Evolutionary conservation across 805 yeast species (phyloP).

Genomic region (Ogataea nitratoaversa): DNA sequence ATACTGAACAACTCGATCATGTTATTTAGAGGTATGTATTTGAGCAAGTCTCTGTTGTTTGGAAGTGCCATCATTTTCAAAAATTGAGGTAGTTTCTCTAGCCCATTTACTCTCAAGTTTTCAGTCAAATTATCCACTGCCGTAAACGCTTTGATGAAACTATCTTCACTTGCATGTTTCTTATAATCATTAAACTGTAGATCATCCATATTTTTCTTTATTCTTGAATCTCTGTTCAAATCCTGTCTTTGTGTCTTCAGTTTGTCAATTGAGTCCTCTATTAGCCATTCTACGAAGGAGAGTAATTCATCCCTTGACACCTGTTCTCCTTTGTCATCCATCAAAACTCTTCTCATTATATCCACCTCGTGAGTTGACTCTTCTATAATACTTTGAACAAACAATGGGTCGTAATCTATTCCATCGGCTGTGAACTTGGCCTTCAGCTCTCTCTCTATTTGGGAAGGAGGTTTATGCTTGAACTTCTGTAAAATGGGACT

Average conservation of each 20-base stretch:
- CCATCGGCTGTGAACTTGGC: constrained; percentile 22
- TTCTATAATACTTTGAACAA: constrained; percentile 25
- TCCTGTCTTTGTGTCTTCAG: constrained; percentile 11
- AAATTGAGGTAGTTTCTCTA: constrained; percentile 23
- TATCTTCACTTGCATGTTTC: constrained; percentile 15
- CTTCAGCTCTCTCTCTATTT: constrained; percentile 24
- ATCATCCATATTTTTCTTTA: constrained; percentile 11
- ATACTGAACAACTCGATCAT: constrained; percentile 36
- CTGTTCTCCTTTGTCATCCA: constrained; percentile 12
- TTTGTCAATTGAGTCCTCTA: constrained; percentile 20
- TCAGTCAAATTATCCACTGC: constrained; percentile 18
- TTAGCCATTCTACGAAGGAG: constrained; percentile 24
- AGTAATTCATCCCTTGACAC: constrained; percentile 19
- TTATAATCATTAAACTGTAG: constrained; percentile 6
- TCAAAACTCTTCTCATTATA: constrained; percentile 8
- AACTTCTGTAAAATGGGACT: constrained; percentile 1
- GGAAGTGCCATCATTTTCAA: constrained; percentile 17
- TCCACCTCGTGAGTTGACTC: constrained; percentile 21
- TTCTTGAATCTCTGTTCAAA: constrained; percentile 1
- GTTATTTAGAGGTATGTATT: constrained; percentile 32
- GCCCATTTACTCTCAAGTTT: constrained; percentile 17
- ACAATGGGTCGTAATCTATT: constrained; percentile 27
- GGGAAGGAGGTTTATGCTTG: constrained; percentile 20
- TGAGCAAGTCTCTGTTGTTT: constrained; percentile 14
- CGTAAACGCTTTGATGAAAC: constrained; percentile 19